Base-by-base conservation (phyloP, 129 eudicot genomes). In the Flaveria robusta region DNA sequence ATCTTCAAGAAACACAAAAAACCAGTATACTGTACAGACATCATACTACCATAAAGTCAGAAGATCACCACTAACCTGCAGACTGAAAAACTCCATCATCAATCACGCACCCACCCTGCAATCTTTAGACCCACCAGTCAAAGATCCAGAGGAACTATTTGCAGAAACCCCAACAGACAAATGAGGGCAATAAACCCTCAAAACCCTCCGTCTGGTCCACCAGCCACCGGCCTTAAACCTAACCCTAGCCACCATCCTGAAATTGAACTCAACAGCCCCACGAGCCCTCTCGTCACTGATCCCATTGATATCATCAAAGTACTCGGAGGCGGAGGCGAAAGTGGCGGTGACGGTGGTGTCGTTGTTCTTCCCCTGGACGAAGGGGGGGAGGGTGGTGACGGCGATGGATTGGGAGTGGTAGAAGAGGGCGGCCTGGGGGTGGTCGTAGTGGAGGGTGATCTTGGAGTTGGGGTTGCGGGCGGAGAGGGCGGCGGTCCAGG, bases 401-500 rank as follows among this genome's bases (percentile, higher is more conserved):
- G 89, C 46, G 2, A 93, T 64, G 1, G 68, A 50, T 0, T 47
- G 67, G 2, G 72, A 16, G 22, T 71, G 50, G 76, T 85, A 90
- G 47, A 59, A 90, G 9, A 90, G 55, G 3, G 49, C 68, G 0
- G 91, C 96, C 56, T 80, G 79, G 75, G 87, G 39, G 8, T 50
- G 82, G 10, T 90, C 96, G 64, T 87, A 93, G 19, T 43, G 73
- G 16, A 93, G 84, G n/a, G 81, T 76, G 64, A 90, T 86, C 63
- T 90, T 93, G 27, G 74, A 68, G 81, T 93, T 93, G n/a, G 98
- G 98, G 77, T 93, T 93, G 12, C 83, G 60, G 2, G 77, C 96
- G 10, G 89, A 82, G 55, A 90, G 73, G 1, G 66, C 60, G 29
- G 86, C 68, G 2, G 79, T 85, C 82, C 88, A 93, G n/a, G 83